Conservation (phyloP, 2,329 filamentous ascomycete genomes). For the Claviceps capensis region DNA sequence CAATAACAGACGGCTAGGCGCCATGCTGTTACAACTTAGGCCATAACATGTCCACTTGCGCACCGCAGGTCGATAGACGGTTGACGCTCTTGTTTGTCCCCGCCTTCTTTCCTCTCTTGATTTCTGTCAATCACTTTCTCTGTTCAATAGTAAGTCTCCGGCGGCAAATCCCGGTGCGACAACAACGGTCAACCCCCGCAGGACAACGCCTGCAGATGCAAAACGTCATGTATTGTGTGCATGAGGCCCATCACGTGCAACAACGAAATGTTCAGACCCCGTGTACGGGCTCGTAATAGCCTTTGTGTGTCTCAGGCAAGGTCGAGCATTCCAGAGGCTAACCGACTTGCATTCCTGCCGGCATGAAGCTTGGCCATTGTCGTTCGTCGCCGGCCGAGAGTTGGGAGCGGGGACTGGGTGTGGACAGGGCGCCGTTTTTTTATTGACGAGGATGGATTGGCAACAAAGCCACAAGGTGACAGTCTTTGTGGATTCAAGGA, state of each 20-base stretch:
- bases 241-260: conserved; percentile 14
- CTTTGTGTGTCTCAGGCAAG: conserved; percentile 25
- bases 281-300: conserved; percentile 12
- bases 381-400: conserved; percentile 21
- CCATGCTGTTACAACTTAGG: not conserved
- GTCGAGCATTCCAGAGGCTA: conserved; percentile 19
- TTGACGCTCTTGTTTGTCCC: not conserved
- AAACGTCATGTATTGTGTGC: conserved; percentile 6
- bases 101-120: not conserved
- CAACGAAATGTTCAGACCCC: conserved; percentile 6
- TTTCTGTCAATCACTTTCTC: not conserved
- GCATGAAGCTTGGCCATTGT: conserved; percentile 17
- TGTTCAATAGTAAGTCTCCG: not conserved
- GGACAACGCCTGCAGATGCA: conserved; percentile 8
- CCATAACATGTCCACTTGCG: not conserved
- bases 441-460: not conserved
- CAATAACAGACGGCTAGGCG: not conserved
- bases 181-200: not conserved
- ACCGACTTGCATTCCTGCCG: conserved; percentile 16
- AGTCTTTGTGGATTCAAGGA: conserved; percentile 2
- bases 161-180: conserved; percentile 4
- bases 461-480: conserved; percentile 5
- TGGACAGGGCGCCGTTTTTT: conserved; percentile 1
- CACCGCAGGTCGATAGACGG: not conserved
- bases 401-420: conserved; percentile 10